Base-by-base conservation (phyloP, 2,329 filamentous ascomycete species). In the Xylaria sp. region DNA sequence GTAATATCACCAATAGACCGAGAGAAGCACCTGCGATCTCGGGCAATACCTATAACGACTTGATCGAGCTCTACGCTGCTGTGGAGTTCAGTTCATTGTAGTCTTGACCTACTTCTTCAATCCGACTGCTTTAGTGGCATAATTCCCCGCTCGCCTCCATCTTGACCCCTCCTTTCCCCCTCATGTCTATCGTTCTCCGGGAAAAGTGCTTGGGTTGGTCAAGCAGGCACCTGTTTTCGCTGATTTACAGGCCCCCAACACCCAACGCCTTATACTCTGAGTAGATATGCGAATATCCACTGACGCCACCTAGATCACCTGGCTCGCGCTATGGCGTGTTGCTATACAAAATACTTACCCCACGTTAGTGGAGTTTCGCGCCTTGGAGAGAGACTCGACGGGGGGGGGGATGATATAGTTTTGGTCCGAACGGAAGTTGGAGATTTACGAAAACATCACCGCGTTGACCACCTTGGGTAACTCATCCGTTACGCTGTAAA, bases 61-160 rank as follows among this genome's bases (percentile, higher is more conserved):
- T 39, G 55, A 41, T 32, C 25, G 12, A 34, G 20, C 36, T 52
- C 39, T 30, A 57, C 34, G 34, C 60, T 52, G 20, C 20, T 57
- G 60, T 57, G 66, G 66, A 56, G 52, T 55, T 58, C 30, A 30
- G 55, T 55, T 34, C 36, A 6, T 32, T 13, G 13, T 52, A 25
- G 12, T 28, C 23, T 34, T 43, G 45, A 23, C 15, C 8, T 41
- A 36, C 20, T 53, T 32, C 50, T 60, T 23, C 45, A 30, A 62
- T 52, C 18, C 18, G 12, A 50, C 45, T 59, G 20, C 25, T 25
- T 32, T 45, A 65, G 62, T 52, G 52, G 36, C 57, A 39, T 52
- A n/a, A 41, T 65, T 48, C 46, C 52, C 61, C 55, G 66, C 67
- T 65, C 66, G 48, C 68, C 58, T 65, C 50, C 66, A 69, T 59